Percentiles rank a stretch among this genome's conserved stretches.
Conservation (phyloP, 441 rosid species). For the Eutrema salsugineum region DNA sequence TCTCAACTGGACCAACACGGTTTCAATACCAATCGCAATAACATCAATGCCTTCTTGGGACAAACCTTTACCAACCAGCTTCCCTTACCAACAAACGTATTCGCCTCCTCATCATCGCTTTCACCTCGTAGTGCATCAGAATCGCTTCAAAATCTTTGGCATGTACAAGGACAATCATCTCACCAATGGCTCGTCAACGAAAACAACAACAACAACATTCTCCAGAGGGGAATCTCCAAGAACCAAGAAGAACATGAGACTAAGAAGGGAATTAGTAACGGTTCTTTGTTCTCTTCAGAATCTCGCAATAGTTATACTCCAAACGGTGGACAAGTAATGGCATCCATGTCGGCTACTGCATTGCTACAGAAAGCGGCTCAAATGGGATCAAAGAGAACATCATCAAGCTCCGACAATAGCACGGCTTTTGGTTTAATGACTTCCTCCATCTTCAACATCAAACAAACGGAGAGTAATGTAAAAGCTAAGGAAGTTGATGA, state of each 20-base stretch:
- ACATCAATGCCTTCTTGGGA: slow-evolving; percentile 17
- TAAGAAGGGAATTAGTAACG: background rate
- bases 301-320: background rate
- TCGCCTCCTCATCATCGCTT: slow-evolving; percentile 4
- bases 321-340: slow-evolving; percentile 10
- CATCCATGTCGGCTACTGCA: slow-evolving; percentile 77
- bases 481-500: slow-evolving; percentile 14
- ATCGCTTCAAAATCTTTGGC: slow-evolving; percentile 29
- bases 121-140: slow-evolving; percentile 6
- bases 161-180: slow-evolving; percentile 23
- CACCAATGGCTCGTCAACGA: slow-evolving; percentile 25
- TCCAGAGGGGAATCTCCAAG: slow-evolving; percentile 23
- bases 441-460: slow-evolving; percentile 34
- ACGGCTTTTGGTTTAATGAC: slow-evolving; percentile 18
- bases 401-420: slow-evolving; percentile 14
- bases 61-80: slow-evolving; percentile 38
- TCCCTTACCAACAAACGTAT: background rate
- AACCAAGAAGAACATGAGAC: slow-evolving; percentile 24
- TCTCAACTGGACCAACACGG: slow-evolving; percentile 24
- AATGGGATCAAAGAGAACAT: slow-evolving; percentile 64
- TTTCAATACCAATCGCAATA: slow-evolving; percentile 14
- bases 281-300: slow-evolving; percentile 20
- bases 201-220: slow-evolving; percentile 18
- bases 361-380: slow-evolving; percentile 77
- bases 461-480: slow-evolving; percentile 12